Evolutionary conservation across 73 alveolate genomes (phyloP).

Genomic region (Blepharisma japonicum): DNA sequence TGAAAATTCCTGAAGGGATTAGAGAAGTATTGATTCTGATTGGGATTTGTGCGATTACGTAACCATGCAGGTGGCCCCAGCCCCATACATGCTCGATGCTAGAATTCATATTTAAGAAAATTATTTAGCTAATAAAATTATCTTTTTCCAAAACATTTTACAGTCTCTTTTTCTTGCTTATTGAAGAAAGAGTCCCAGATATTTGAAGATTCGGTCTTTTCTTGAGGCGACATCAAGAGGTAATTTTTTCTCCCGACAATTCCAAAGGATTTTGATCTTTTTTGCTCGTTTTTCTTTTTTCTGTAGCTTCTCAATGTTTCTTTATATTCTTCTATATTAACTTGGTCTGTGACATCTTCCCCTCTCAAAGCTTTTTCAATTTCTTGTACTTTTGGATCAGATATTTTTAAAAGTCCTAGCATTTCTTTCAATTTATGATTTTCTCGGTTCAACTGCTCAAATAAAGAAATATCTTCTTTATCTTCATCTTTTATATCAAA

Average conservation of each 20-base stretch:
- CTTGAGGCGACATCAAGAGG: slow-evolving; percentile 22
- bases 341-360: not conserved
- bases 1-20: not conserved
- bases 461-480: slow-evolving; percentile 14
- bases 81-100: not conserved
- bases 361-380: not conserved
- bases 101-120: no score
- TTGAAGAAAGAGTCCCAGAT: slow-evolving; percentile 18
- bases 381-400: slow-evolving; percentile 17
- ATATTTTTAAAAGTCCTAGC: slow-evolving; percentile 5
- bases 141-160: not conserved
- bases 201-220: not conserved
- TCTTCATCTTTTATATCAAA: slow-evolving; percentile 13
- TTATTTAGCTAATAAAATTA: no score
- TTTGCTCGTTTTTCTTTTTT: slow-evolving; percentile 7
- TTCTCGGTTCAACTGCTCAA: slow-evolving; percentile 5
- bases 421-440: not conserved
- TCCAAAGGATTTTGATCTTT: slow-evolving; percentile 21
- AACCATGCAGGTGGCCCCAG: not conserved
- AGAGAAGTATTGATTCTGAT: not conserved
- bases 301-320: slow-evolving; percentile 13
- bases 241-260: slow-evolving; percentile 22
- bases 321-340: slow-evolving; percentile 3
- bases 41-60: not conserved
- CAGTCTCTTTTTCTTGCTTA: slow-evolving; percentile 15